Evolutionary conservation across 495 filamentous ascomycete genomes (phyloP).

Genomic region (Aspergillus conjunctus): DNA sequence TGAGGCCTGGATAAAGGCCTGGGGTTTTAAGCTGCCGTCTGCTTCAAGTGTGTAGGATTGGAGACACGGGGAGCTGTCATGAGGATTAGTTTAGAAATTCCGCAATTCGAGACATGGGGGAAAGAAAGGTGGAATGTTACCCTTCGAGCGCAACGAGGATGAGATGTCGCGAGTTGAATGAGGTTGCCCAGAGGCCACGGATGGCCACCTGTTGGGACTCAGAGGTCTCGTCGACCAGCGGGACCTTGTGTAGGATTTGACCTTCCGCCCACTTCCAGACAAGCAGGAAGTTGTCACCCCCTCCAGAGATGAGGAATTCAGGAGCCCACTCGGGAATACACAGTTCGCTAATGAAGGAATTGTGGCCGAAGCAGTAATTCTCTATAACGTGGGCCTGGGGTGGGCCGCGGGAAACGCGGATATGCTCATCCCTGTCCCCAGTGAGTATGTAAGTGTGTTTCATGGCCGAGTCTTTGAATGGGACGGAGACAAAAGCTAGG

Average conservation of each 20-base stretch:
- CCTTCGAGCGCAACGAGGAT: constrained; percentile 70
- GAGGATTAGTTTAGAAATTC: neutral
- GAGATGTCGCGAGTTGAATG: constrained; percentile 28
- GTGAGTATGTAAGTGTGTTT: constrained; percentile 75
- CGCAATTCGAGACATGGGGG: neutral
- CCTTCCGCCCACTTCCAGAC: constrained; percentile 79
- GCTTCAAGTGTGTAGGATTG: constrained; percentile 56
- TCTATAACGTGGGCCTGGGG: constrained; percentile 91
- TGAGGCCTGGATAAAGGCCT: constrained; percentile 48
- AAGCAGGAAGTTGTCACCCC: constrained; percentile 75
- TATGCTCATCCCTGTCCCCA: constrained; percentile 94
- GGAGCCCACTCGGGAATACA: constrained; percentile 60
- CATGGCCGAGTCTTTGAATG: constrained; percentile 25
- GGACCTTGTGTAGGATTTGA: constrained; percentile 52
- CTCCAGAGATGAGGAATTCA: constrained; percentile 75
- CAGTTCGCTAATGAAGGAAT: constrained; percentile 75
- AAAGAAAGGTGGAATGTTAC: constrained; percentile 43
- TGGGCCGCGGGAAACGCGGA: constrained; percentile 80
- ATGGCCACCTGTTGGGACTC: constrained; percentile 33
- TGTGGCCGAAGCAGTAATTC: constrained; percentile 82
- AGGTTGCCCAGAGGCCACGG: constrained; percentile 43
- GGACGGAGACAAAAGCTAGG: constrained; percentile 52
- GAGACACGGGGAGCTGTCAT: constrained; percentile 45
- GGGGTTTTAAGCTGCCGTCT: constrained; percentile 46
- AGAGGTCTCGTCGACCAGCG: constrained; percentile 28